Base-by-base conservation (phyloP, 1,284 basidiomycete species). In the Ganoderma leucocontextum region DNA sequence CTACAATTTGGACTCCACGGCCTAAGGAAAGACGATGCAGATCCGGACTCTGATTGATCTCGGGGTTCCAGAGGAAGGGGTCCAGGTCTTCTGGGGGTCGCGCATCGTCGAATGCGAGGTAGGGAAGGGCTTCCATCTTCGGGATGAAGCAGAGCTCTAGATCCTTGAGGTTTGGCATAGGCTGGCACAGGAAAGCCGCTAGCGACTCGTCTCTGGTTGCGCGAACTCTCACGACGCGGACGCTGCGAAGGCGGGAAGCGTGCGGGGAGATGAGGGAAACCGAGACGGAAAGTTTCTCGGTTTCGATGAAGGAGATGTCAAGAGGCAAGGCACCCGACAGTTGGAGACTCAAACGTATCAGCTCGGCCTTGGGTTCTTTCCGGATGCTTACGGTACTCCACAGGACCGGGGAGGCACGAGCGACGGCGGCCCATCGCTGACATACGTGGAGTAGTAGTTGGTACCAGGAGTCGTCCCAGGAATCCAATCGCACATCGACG, bases 401-500 rank as follows among this genome's bases (percentile, higher is more conserved):
- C 9, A 64, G 55, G 25, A 59, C 15, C 2, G 63, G 41, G 12
- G 63, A 25, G 9, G 41, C 39, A 41, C 63, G 53, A 58, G 53
- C 63, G 29, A 64, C 19, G 41, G 41, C 36, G 10, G 61, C 38
- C 65, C 65, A 67, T 33, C 42, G 61, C 15, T 25, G 41, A 17
- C 65, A 67, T 13, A 67, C 61, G 55, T 61, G 59, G 4, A 67
- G 61, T 7, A 67, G 57, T 7, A 60, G 7, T 17, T 29, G 42
- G 29, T 33, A 63, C 65, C 65, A 67, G 19, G 61, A 68, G 15
- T 55, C 52, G 29, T 55, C 15, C 52, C 52, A 55, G 29, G 52
- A 55, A 19, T 55, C 29, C 29, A 55, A 35, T 35, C 52, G 22
- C 29, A 55, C 29, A 55, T 55, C 8, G 52, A 13, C 13, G 7